Evolutionary conservation across 352 stramenopile genomes (phyloP).

Genomic region (Globisporangium splendens): DNA sequence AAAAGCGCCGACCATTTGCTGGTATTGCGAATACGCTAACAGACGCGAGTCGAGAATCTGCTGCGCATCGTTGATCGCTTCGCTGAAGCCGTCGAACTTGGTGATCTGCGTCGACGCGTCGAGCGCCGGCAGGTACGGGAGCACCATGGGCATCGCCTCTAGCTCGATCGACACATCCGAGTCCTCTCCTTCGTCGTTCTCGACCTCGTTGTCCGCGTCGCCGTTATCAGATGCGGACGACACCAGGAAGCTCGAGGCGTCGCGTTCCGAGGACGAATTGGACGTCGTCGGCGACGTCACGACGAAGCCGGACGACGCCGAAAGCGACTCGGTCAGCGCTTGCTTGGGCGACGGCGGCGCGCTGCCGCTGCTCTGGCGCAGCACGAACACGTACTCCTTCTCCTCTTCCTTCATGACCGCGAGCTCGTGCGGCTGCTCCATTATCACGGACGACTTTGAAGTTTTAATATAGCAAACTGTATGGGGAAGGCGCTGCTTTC

Average conservation of each 20-base stretch:
- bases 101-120: conserved; percentile 86
- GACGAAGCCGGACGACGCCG: conserved; percentile 10
- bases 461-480: conserved; percentile 11
- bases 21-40: conserved; percentile 82
- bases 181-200: conserved; percentile 9
- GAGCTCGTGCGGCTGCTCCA: background rate
- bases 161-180: conserved; percentile 45
- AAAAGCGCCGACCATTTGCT: conserved; percentile 50
- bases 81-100: conserved; percentile 74
- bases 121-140: conserved; percentile 71
- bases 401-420: conserved; percentile 25
- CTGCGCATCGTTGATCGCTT: conserved; percentile 72
- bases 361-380: conserved; percentile 16
- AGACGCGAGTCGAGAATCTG: conserved; percentile 72
- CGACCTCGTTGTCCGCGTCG: conserved; percentile 21
- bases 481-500: background rate
- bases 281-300: conserved; percentile 15
- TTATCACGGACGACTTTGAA: background rate
- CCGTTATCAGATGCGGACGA: conserved; percentile 8
- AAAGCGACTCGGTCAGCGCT: conserved; percentile 7
- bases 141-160: conserved; percentile 37
- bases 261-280: conserved; percentile 8
- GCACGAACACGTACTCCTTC: conserved; percentile 78
- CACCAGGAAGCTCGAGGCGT: background rate
- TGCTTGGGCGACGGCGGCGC: conserved; percentile 10